Evolutionary conservation across 768 basidiomycete genomes (phyloP), one percentile per base, ranked within the genome.

Genomic region (Leccinum uliginosum): DNA sequence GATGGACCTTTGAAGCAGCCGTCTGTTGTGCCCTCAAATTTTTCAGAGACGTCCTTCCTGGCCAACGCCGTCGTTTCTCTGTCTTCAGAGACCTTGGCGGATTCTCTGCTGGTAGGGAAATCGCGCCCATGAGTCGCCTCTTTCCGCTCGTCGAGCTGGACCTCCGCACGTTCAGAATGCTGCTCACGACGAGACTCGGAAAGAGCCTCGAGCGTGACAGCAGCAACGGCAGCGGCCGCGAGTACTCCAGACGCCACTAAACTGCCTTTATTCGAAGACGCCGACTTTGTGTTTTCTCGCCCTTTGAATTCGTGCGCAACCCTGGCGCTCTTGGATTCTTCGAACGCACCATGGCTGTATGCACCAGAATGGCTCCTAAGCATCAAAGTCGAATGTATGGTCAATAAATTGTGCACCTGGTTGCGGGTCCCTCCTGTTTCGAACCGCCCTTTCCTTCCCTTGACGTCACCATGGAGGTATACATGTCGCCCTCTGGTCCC

Each of bases 241-340:
- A 68, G 47, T 27, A 56, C 9, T 12, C 51, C 26, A 30, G 66
- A 62, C 9, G 60, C 32, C 6, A 57, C 12, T 15, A 59, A 65
- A 46, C 49, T 46, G 10, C 23, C 59, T 27, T 59, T 32, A 32
- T 59, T 57, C 3, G 60, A 34, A 34, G 54, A 23, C 17, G 23
- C 8, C 11, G 32, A 23, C 27, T 29, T 30, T 26, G 30, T 26
- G n/a, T 38, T 44, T 3, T 3, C 23, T n/a, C 38, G 30, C 6
- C 26, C 38, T 47, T 54, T 19, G 1, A 4, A 21, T 53, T 50
- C 27, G 3, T 21, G 27, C 3, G 14, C 9, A 7, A 44, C 34
- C 5, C 26, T 14, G 5, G 34, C 44, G 19, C 11, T 27, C n/a
- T 50, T 6, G 4, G 30, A 32, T 4, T 45, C 44, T 14, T 56